These are phyloP conservation scores for Pestalotiopsis sp. DNA, from an alignment of 2,329 filamentous ascomycete species.

Conservation along the genomic window DNA sequence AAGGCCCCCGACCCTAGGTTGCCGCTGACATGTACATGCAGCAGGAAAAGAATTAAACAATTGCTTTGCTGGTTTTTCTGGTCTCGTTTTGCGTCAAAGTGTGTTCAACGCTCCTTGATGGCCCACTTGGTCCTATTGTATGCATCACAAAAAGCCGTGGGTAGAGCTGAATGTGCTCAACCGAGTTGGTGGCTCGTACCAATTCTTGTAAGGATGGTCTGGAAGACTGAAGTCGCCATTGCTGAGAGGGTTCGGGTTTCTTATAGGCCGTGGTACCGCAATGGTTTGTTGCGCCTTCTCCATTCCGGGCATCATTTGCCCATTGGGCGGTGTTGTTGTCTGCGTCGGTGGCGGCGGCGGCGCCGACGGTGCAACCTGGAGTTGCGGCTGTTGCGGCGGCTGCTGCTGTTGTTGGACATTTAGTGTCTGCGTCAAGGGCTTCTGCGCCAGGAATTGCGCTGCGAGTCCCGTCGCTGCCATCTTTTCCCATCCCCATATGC, in stretches of 20 bases:
- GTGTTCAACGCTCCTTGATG: neutral
- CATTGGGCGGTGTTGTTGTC: slow-evolving; percentile 17
- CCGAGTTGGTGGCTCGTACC: slow-evolving; percentile 74
- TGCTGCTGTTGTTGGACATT: slow-evolving; percentile 28
- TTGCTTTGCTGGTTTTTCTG: neutral
- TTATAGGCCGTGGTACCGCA: slow-evolving; percentile 33
- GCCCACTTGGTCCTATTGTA: neutral
- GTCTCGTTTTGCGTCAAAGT: neutral
- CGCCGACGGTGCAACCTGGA: neutral
- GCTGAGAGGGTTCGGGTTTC: slow-evolving; percentile 67
- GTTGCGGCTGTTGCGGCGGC: too few relatives aligned
- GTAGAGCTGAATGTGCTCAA: slow-evolving; percentile 29
- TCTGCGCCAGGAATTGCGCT: slow-evolving; percentile 23
- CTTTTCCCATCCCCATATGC: slow-evolving; percentile 76
- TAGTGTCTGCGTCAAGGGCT: slow-evolving; percentile 10
- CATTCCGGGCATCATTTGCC: slow-evolving; percentile 27
- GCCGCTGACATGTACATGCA: neutral
- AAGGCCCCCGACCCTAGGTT: neutral
- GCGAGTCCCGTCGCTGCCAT: slow-evolving; percentile 25
- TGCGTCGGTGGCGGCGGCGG: slow-evolving; percentile 25
- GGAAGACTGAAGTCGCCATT: slow-evolving; percentile 77
- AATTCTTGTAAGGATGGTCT: slow-evolving; percentile 80
- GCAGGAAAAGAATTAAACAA: neutral
- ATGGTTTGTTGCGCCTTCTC: slow-evolving; percentile 28
- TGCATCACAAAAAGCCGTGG: slow-evolving; percentile 19